Evolutionary conservation across 176 grass and related monocot genomes (phyloP).

Genomic region (Carex pumila): DNA sequence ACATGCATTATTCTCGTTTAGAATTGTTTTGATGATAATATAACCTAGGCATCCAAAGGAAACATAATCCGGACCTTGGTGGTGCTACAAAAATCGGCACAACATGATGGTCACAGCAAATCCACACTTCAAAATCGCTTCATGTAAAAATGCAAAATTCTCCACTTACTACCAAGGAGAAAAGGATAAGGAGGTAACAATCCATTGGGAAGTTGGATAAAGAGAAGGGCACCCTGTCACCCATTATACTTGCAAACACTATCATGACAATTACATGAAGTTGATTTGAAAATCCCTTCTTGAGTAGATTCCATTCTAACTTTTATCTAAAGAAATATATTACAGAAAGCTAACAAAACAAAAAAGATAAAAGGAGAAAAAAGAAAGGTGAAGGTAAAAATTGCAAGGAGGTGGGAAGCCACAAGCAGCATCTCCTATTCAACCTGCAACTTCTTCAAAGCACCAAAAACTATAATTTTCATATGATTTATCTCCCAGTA

Average conservation of each 20-base stretch:
- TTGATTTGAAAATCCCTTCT: constrained; percentile 7
- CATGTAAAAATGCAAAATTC: constrained; percentile 10
- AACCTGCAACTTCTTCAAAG: constrained; percentile 24
- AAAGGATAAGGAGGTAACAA: neutral
- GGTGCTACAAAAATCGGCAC: neutral
- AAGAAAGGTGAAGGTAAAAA: neutral
- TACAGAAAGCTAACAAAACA: constrained; percentile 7
- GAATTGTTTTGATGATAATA: neutral
- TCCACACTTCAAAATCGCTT: neutral
- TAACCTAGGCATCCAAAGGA: too few species aligned
- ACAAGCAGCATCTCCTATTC: constrained; percentile 72
- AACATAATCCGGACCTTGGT: neutral
- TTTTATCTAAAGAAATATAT: constrained; percentile 1
- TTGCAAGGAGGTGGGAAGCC: constrained; percentile 57
- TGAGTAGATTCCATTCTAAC: constrained; percentile 15
- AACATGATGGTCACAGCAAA: neutral
- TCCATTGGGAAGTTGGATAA: neutral
- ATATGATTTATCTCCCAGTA: neutral
- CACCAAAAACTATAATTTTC: neutral
- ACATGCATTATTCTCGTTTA: neutral
- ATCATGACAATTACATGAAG: constrained; percentile 3
- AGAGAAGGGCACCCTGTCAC: constrained; percentile 4
- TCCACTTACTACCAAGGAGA: neutral
- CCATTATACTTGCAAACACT: constrained; percentile 14
- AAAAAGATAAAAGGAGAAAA: neutral